These are phyloP conservation scores for Rhodotorula diobovata DNA, from an alignment of 768 basidiomycete species.

Conservation along the genomic window DNA sequence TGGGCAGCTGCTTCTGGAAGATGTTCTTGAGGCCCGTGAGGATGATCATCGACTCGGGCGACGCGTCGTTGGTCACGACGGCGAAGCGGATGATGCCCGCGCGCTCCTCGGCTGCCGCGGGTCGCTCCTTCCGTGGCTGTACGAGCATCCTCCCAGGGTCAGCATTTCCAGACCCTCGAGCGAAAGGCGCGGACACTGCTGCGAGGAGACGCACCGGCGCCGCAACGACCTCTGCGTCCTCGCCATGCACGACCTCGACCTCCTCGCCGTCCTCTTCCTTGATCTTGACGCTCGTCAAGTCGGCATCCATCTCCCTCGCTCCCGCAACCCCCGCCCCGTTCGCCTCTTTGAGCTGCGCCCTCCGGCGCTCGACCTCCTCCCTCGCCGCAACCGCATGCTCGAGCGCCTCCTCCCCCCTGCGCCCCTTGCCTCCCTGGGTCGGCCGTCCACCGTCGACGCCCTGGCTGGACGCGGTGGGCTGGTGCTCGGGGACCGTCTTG, in stretches of 20 bases:
- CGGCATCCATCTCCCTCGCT: neutral
- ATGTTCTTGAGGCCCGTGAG: conserved; percentile 93
- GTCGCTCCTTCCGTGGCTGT: conserved; percentile 56
- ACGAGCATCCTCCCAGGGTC: no score
- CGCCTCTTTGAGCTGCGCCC: conserved; percentile 28
- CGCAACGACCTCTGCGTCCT: conserved; percentile 22
- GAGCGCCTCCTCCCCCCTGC: conserved; percentile 34
- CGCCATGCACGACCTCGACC: conserved; percentile 27
- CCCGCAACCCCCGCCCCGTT: conserved; percentile 25
- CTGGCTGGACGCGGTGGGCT: conserved; percentile 6
- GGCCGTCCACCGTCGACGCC: neutral
- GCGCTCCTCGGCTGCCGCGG: conserved; percentile 71
- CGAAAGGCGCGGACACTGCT: no score
- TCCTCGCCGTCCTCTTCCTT: conserved; percentile 31
- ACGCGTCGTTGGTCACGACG: conserved; percentile 77
- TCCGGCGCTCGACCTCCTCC: conserved; percentile 38
- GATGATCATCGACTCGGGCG: conserved; percentile 68
- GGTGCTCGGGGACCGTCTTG: conserved; percentile 17
- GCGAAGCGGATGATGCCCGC: conserved; percentile 75
- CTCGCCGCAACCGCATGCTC: conserved; percentile 36
- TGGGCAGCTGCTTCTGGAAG: conserved; percentile 93
- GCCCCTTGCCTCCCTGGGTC: conserved; percentile 35
- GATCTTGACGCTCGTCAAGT: neutral
- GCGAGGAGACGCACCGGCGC: conserved; percentile 7
- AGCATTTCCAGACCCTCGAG: neutral